A percentile compares a stretch with the other conserved stretches of the same genome.
phyloP scores from a whole-genome alignment of 441 rosid genomes.

The Raphanus hybrid region DNA sequence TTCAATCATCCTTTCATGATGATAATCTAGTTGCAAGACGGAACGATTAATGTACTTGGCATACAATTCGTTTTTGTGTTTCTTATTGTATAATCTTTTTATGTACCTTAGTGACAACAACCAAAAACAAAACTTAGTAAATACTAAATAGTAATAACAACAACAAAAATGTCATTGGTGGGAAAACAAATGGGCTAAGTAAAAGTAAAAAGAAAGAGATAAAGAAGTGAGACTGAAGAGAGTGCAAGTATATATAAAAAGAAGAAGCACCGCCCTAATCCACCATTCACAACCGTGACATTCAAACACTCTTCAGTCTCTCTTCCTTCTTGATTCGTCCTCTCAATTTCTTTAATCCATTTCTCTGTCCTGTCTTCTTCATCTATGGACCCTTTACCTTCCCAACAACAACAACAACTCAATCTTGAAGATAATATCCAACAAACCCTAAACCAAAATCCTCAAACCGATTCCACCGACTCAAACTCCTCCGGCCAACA shows the following conservation, averaged over 20 bases:
- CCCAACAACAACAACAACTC: conserved; percentile 45
- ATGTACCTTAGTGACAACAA: neutral
- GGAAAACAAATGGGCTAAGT: neutral
- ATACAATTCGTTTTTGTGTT: neutral
- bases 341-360: conserved; percentile 42
- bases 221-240: conserved; percentile 27
- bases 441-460: conserved; percentile 37
- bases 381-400: conserved; percentile 48
- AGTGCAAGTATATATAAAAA: conserved; percentile 29
- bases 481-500: conserved; percentile 22
- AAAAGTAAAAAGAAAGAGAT: neutral
- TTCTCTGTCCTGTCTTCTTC: conserved; percentile 38
- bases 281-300: conserved; percentile 69
- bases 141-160: neutral
- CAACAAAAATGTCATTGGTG: neutral
- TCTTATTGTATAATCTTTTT: neutral
- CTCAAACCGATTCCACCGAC: conserved; percentile 23
- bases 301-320: conserved; percentile 45
- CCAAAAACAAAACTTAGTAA: neutral
- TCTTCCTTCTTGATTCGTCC: conserved; percentile 47
- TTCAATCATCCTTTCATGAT: neutral
- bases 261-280: conserved; percentile 67
- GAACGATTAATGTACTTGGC: neutral
- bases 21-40: neutral
- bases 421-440: conserved; percentile 24